A percentile compares a stretch with the other conserved stretches of the same genome.
Evolutionary conservation across 495 filamentous ascomycete genomes (phyloP).

Genomic region (Penicillium lagena): DNA sequence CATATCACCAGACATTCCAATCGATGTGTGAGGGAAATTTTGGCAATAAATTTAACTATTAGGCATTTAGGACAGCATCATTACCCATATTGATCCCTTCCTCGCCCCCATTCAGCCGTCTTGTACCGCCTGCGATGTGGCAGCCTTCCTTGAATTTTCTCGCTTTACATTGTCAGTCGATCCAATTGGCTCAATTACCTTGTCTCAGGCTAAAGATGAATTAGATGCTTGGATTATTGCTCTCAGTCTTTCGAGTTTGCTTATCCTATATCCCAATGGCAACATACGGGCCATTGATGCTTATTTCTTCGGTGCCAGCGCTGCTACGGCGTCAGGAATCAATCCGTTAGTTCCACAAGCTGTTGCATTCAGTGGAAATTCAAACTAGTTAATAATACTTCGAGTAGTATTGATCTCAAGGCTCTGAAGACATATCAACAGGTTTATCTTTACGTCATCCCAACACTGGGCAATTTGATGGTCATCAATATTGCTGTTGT

Average conservation of each 20-base stretch:
- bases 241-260: slow-evolving; percentile 24
- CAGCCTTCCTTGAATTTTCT: no score
- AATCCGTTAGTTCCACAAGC: slow-evolving; percentile 25
- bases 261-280: slow-evolving; percentile 33
- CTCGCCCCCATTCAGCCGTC: no score
- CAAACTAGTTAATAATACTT: background rate
- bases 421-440: slow-evolving; percentile 34
- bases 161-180: no score
- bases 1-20: no score
- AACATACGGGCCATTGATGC: slow-evolving; percentile 35
- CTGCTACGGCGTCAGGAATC: slow-evolving; percentile 35
- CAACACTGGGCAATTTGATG: slow-evolving; percentile 23
- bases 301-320: slow-evolving; percentile 38
- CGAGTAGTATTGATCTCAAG: slow-evolving; percentile 26
- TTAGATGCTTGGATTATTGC: slow-evolving; percentile 32
- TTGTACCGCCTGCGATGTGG: no score
- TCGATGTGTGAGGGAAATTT: no score
- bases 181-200: no score
- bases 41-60: no score
- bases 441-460: slow-evolving; percentile 27
- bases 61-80: no score
- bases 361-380: background rate
- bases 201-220: no score
- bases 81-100: no score
- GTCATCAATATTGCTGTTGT: slow-evolving; percentile 33